phyloP scores from a whole-genome alignment of 306 rosid genomes.

The Vigna radiata region DNA sequence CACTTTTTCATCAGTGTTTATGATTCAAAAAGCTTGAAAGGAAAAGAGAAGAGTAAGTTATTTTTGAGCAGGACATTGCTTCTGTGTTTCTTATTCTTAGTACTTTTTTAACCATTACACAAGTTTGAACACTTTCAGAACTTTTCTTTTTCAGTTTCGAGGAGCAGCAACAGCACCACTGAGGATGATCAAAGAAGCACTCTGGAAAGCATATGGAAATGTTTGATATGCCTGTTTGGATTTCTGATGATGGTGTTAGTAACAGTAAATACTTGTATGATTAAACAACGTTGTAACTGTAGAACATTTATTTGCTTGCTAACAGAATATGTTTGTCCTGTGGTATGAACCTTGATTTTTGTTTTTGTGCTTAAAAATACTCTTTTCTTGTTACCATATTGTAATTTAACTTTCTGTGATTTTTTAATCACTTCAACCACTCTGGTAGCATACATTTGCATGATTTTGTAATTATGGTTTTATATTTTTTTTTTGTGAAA shows the following conservation, averaged over 20 bases:
- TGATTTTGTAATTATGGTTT: constrained; percentile 7
- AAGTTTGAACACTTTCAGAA: constrained; percentile 26
- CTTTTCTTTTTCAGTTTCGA: constrained; percentile 65
- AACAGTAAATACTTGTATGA: constrained; percentile 1
- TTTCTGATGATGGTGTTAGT: constrained; percentile 20
- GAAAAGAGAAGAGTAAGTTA: too few relatives aligned
- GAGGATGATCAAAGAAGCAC: constrained; percentile 72
- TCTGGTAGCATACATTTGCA: constrained; percentile 1
- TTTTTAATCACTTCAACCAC: neutral
- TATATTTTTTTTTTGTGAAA: neutral
- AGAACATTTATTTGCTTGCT: constrained; percentile 38
- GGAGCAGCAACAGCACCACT: constrained; percentile 72
- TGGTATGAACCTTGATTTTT: constrained; percentile 40
- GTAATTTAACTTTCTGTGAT: constrained; percentile 35
- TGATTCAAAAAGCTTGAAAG: neutral
- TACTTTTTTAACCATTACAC: constrained; percentile 10
- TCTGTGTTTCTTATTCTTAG: neutral
- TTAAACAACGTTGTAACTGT: constrained; percentile 26
- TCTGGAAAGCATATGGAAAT: constrained; percentile 62
- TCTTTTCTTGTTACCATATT: constrained; percentile 21
- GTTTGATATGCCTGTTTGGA: constrained; percentile 33
- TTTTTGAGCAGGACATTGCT: neutral
- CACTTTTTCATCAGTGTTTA: neutral
- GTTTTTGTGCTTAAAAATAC: constrained; percentile 29
- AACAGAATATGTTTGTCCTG: constrained; percentile 12